These are phyloP conservation scores for Rhizopus arrhizus DNA, from an alignment of 371 early-diverging fungal species.

Conservation along the genomic window DNA sequence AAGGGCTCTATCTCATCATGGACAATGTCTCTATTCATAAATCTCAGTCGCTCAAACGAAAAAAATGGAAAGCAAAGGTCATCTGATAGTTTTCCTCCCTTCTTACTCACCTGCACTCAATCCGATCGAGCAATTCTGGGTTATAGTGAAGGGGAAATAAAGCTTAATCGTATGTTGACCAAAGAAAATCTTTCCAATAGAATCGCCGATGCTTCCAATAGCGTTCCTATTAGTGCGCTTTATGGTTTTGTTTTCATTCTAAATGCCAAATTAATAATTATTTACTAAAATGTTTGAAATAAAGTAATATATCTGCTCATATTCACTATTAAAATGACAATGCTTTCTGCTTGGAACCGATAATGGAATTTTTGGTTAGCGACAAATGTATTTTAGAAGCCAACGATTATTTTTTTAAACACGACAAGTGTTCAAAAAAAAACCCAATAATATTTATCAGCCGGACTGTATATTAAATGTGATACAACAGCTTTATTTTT, in stretches of 20 bases:
- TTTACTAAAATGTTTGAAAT: conserved; percentile 7
- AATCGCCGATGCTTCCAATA: conserved; percentile 21
- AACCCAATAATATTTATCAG: no score
- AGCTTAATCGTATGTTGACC: conserved; percentile 11
- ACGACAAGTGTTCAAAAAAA: no score
- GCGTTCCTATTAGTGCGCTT: conserved; percentile 17
- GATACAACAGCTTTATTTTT: no score
- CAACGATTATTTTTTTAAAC: no score
- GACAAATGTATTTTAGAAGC: no score
- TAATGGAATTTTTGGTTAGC: no score
- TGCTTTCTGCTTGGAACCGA: no score
- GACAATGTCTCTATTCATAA: conserved; percentile 18
- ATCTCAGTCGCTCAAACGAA: conserved; percentile 7
- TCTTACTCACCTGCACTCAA: conserved; percentile 15
- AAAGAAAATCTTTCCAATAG: conserved; percentile 21
- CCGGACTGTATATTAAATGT: no score
- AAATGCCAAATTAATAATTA: conserved; percentile 17
- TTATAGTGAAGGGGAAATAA: conserved; percentile 10
- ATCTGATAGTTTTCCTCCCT: conserved; percentile 8
- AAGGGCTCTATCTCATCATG: conserved; percentile 8
- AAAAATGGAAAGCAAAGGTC: conserved; percentile 14
- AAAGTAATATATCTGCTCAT: no score
- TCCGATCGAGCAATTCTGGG: conserved; percentile 18
- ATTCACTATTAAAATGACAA: no score
- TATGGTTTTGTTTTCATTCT: conserved; percentile 15